Conservation (phyloP, 176 grass and related monocot species). For the Dendrocalamus sinicus region DNA sequence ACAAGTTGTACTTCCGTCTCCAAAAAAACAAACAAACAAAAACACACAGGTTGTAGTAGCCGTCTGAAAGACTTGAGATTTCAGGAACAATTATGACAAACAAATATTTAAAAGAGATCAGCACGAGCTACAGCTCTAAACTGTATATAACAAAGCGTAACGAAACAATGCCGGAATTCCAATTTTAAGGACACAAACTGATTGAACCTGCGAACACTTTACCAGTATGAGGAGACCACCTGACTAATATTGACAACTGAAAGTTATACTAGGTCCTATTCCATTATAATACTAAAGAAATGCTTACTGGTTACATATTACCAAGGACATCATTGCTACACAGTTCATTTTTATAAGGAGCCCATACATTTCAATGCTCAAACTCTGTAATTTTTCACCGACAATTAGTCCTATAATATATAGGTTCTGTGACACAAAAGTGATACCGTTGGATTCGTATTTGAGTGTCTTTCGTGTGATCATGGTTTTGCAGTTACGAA, state of each 20-base stretch:
- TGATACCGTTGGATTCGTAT: not conserved
- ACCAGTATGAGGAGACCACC: not conserved
- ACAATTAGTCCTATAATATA: not conserved
- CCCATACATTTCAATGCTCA: not conserved
- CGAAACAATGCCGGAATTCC: not conserved
- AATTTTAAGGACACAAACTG: conserved; percentile 13
- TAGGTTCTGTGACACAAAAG: not conserved
- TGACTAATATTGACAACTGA: not conserved
- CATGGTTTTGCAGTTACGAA: not conserved
- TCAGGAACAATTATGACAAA: not conserved
- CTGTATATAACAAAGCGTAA: not conserved
- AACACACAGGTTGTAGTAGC: not conserved
- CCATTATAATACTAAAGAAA: not conserved
- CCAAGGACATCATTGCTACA: not conserved
- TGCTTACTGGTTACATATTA: not conserved
- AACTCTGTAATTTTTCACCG: not conserved
- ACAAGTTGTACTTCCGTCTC: too few species aligned
- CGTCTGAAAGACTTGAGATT: not conserved
- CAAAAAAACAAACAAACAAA: too few species aligned
- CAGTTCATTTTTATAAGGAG: too few species aligned
- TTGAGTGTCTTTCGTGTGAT: not conserved
- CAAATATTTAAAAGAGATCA: not conserved
- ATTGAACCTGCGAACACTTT: not conserved
- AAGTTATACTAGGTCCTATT: not conserved
- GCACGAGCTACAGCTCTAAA: not conserved